These are phyloP conservation scores for Phytophthora uliginosa DNA, from an alignment of 352 stramenopile species.

Conservation along the genomic window DNA sequence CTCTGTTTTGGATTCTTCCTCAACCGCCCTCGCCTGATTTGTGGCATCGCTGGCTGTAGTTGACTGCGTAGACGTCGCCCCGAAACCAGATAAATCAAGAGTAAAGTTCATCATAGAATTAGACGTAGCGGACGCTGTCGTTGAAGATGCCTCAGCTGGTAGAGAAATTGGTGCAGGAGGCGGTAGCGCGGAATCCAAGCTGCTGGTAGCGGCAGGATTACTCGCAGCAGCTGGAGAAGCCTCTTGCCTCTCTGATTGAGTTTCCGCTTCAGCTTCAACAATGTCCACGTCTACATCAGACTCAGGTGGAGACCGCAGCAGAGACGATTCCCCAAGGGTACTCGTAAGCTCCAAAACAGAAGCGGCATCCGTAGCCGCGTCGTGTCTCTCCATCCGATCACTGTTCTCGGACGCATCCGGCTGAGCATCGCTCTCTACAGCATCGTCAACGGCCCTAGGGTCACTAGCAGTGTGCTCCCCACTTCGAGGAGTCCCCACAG, in stretches of 20 bases:
- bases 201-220: slow-evolving; percentile 20
- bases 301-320: slow-evolving; percentile 79
- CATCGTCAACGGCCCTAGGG: slow-evolving; percentile 17
- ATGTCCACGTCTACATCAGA: slow-evolving; percentile 62
- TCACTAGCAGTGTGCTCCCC: slow-evolving; percentile 52
- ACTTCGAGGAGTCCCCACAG: slow-evolving; percentile 32
- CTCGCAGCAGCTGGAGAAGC: neutral
- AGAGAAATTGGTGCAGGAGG: slow-evolving; percentile 48
- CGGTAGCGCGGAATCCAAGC: slow-evolving; percentile 19
- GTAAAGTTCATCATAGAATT: slow-evolving; percentile 87
- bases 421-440: slow-evolving; percentile 10
- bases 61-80: slow-evolving; percentile 22
- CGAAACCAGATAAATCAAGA: slow-evolving; percentile 76
- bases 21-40: slow-evolving; percentile 8
- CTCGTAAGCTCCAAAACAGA: slow-evolving; percentile 88
- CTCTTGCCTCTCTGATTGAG: slow-evolving; percentile 38
- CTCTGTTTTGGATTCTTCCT: slow-evolving; percentile 48
- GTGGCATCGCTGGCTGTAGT: slow-evolving; percentile 14
- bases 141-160: slow-evolving; percentile 15
- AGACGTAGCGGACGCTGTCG: slow-evolving; percentile 26
- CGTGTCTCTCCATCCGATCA: slow-evolving; percentile 21
- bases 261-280: slow-evolving; percentile 49
- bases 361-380: slow-evolving; percentile 61
- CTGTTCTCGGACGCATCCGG: slow-evolving; percentile 10
- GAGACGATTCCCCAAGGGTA: slow-evolving; percentile 83